Evolutionary conservation across 2,329 filamentous ascomycete species (phyloP).

Genomic region (Colletotrichum sp.): DNA sequence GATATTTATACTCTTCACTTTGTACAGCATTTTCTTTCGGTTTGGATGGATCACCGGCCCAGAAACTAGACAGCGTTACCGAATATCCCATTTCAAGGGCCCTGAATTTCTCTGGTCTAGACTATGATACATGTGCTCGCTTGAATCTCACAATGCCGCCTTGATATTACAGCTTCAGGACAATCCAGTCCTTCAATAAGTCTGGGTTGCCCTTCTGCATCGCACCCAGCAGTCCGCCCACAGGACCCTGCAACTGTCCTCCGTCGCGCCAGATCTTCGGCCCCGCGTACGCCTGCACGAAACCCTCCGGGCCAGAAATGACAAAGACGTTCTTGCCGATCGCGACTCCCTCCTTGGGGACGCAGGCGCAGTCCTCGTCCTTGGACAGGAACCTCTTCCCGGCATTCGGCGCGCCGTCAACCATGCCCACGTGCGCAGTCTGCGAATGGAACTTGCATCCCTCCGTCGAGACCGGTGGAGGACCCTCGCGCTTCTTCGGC

Average conservation of each 20-base stretch:
- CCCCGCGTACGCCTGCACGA: slow-evolving; percentile 81
- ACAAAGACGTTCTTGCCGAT: slow-evolving; percentile 72
- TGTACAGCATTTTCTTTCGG: slow-evolving; percentile 13
- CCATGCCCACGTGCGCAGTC: slow-evolving; percentile 26
- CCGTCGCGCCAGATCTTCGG: slow-evolving; percentile 78
- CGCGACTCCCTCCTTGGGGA: slow-evolving; percentile 21
- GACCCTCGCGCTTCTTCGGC: background rate
- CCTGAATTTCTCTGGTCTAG: background rate
- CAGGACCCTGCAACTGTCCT: slow-evolving; percentile 74
- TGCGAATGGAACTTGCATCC: slow-evolving; percentile 32
- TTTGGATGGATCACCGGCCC: background rate
- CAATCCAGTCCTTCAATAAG: slow-evolving; percentile 50
- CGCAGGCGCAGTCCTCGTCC: slow-evolving; percentile 28
- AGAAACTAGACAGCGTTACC: slow-evolving; percentile 24
- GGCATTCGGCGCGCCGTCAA: slow-evolving; percentile 23
- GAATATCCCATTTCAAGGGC: background rate
- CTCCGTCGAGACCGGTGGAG: slow-evolving; percentile 41
- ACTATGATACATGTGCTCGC: background rate
- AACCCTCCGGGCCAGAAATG: slow-evolving; percentile 90
- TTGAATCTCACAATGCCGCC: background rate
- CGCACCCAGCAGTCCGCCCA: slow-evolving; percentile 71
- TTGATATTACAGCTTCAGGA: slow-evolving; percentile 54
- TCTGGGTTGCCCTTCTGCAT: slow-evolving; percentile 54
- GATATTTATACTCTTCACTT: background rate
- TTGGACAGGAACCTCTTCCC: background rate